Base-by-base conservation (phyloP, 2,329 filamentous ascomycete genomes). In the Aphanocladium album region DNA sequence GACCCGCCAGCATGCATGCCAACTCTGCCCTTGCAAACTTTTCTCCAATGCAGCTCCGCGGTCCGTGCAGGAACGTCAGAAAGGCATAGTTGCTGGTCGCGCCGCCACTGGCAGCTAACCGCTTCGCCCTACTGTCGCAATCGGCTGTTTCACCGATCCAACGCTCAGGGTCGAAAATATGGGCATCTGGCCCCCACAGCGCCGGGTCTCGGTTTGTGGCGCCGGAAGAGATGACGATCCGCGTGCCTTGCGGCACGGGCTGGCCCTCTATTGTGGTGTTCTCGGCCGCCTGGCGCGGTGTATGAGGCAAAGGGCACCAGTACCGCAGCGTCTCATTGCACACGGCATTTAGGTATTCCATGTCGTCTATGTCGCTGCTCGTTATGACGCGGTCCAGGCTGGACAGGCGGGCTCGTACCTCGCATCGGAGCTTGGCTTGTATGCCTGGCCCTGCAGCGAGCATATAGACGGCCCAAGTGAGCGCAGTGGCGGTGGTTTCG, bases 41-140 rank as follows among this genome's bases (percentile, higher is more conserved):
- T 72, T 87, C 83, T 0, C 92, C 93, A 66, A 96, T 96, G 71
- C 93, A 96, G 69, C 87, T 89, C 57, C 92, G 79, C 2, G 92
- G 91, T 0, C 93, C 93, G 70, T 96, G 91, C 61, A 96, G 73
- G 74, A 96, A 96, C 0, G 90, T 93, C 74, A 93, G 71, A 67
- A 89, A 88, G 1, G 87, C 83, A 70, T 89, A 96, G 73, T 93
- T 93, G 65, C 82, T 90, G 14, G 80, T 78, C 1, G 90, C 88
- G 8, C 89, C 89, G 5, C 90, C 90, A 17, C n/a, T 62, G 65
- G 68, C 72, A 74, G 54, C 47, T 35, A 25, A 53, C 55, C 37
- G 17, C 50, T 46, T 16, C 27, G 51, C 30, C 16, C 39, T 17
- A 64, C 63, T 64, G 51, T 62, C 62, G 35, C 68, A 78, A 45